A percentile compares a stretch with the other conserved stretches of the same genome.
These are phyloP conservation scores for Fusarium tricinctum DNA, from an alignment of 2,329 filamentous ascomycete species.

Conservation along the genomic window DNA sequence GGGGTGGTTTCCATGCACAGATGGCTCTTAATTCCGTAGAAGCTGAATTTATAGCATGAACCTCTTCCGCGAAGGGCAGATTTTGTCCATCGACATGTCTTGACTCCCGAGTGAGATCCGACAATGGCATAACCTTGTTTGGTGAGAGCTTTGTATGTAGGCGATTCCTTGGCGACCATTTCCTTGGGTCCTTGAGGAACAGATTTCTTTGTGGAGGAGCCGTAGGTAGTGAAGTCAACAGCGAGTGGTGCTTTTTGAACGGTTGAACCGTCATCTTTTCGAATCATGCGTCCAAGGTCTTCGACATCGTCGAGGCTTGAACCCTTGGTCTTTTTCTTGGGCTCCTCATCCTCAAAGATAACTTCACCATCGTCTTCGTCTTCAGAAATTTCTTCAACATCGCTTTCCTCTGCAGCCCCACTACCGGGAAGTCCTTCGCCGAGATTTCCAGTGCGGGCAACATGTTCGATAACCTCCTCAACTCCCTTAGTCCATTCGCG, in stretches of 20 bases:
- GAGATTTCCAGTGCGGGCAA: conserved; percentile 70
- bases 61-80: conserved; percentile 93
- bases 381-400: conserved; percentile 77
- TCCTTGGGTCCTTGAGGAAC: conserved; percentile 74
- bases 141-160: conserved; percentile 88
- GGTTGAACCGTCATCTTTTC: conserved; percentile 56
- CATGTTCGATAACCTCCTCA: conserved; percentile 75
- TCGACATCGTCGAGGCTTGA: conserved; percentile 80
- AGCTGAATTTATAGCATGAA: conserved; percentile 97
- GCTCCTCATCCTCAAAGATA: conserved; percentile 57
- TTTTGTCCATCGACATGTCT: conserved; percentile 99
- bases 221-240: conserved; percentile 87
- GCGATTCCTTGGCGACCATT: conserved; percentile 93
- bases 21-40: conserved; percentile 96
- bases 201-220: conserved; percentile 63
- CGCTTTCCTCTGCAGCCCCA: conserved; percentile 87
- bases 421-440: conserved; percentile 81
- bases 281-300: conserved; percentile 79
- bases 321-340: conserved; percentile 57
- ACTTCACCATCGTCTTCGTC: conserved; percentile 69
- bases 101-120: conserved; percentile 94
- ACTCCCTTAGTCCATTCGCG: conserved; percentile 85
- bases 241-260: conserved; percentile 69
- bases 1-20: conserved; percentile 99
- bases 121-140: conserved; percentile 98